A percentile compares a stretch with the other conserved stretches of the same genome.
These are phyloP conservation scores for Vitis riparia DNA, from an alignment of 164 flowering plant genomes.

Conservation along the genomic window DNA sequence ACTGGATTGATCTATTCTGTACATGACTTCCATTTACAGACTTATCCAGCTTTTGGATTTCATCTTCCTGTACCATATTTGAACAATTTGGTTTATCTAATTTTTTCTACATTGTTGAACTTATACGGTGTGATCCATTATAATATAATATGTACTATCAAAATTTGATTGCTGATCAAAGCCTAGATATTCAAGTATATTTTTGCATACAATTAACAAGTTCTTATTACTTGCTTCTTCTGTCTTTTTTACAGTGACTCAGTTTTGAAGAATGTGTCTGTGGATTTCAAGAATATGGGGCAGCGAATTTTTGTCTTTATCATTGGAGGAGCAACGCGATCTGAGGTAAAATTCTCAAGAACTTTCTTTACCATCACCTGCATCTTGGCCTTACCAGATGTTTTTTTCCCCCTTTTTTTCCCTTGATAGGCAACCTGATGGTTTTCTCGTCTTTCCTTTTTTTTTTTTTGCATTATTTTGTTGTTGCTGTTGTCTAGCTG, in stretches of 20 bases:
- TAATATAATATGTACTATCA: not conserved
- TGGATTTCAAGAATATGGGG: conserved; percentile 86
- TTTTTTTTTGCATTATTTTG: not conserved
- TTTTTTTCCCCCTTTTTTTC: not conserved
- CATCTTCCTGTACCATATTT: too few species aligned
- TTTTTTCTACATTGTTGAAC: not conserved
- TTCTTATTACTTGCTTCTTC: not conserved
- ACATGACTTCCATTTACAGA: not conserved
- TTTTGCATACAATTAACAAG: not conserved
- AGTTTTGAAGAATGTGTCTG: conserved; percentile 48
- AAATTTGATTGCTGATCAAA: not conserved
- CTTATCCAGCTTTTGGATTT: too few species aligned
- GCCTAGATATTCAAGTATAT: not conserved
- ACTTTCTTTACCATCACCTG: not conserved
- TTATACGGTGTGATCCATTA: not conserved
- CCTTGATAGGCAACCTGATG: not conserved
- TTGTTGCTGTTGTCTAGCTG: conserved; percentile 43
- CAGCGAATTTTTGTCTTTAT: conserved; percentile 89
- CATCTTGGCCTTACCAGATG: not conserved
- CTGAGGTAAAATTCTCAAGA: conserved; percentile 59
- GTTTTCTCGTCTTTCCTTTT: not conserved
- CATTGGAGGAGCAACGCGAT: conserved; percentile 97
- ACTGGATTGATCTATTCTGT: not conserved
- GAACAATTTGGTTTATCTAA: not conserved
- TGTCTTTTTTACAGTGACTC: conserved; percentile 62